These are phyloP conservation scores for Ceratobasidium sp. DNA, from an alignment of 1,284 basidiomycete species.

Conservation along the genomic window DNA sequence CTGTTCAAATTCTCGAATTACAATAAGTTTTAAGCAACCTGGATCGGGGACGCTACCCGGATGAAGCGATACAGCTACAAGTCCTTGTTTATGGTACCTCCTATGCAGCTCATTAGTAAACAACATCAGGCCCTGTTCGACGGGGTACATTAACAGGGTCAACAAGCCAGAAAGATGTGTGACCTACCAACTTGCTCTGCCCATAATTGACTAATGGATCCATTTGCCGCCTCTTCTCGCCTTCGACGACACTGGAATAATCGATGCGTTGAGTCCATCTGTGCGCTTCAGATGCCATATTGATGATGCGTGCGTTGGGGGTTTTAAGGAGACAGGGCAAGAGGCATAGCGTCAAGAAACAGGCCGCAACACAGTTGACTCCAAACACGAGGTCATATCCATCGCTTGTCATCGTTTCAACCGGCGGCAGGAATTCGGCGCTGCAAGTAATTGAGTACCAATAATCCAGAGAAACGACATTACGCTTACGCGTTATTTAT, in stretches of 20 bases:
- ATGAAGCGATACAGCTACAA: slow-evolving; percentile 44
- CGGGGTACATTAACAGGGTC: not conserved
- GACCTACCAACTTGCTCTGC: slow-evolving; percentile 34
- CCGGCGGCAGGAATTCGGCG: slow-evolving; percentile 31
- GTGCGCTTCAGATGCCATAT: slow-evolving; percentile 24
- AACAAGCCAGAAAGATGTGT: not conserved
- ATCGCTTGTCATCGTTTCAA: slow-evolving; percentile 19
- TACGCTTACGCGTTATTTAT: slow-evolving; percentile 35
- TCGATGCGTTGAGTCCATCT: slow-evolving; percentile 25
- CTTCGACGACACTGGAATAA: slow-evolving; percentile 25
- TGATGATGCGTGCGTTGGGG: slow-evolving; percentile 20
- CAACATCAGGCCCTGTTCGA: slow-evolving; percentile 39
- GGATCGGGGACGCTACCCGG: slow-evolving; percentile 37
- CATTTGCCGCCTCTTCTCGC: slow-evolving; percentile 30
- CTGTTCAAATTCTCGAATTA: not conserved
- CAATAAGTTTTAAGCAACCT: not conserved
- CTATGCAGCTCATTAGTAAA: slow-evolving; percentile 45
- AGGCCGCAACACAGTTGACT: slow-evolving; percentile 31
- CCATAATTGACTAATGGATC: slow-evolving; percentile 31
- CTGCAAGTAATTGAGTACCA: not conserved
- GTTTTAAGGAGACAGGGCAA: slow-evolving; percentile 39
- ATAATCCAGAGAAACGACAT: not conserved
- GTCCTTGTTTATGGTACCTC: slow-evolving; percentile 44
- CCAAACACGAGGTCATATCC: slow-evolving; percentile 40
- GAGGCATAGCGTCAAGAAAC: slow-evolving; percentile 39